phyloP scores from a whole-genome alignment of 176 grass and related monocot genomes.

The Guadua angustifolia region DNA sequence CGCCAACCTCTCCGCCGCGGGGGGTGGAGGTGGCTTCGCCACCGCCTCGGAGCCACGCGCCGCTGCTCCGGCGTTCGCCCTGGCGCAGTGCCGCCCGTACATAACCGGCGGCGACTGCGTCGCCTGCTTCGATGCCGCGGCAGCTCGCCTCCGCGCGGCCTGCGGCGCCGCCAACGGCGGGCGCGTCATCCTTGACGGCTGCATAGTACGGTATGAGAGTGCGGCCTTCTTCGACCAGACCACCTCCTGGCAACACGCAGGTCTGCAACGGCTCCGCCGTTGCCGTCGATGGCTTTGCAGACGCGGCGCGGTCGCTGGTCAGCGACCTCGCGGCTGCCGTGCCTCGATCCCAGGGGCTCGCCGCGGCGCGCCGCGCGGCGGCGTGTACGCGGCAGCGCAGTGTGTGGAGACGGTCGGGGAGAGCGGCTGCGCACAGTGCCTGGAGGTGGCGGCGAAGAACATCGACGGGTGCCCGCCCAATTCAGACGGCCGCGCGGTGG shows the following conservation, averaged over 20 bases:
- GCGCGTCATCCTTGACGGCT: slow-evolving; percentile 75
- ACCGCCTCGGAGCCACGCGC: slow-evolving; percentile 52
- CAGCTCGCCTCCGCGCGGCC: slow-evolving; percentile 36
- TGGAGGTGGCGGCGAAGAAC: no score
- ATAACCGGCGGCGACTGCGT: slow-evolving; percentile 56
- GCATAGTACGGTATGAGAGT: slow-evolving; percentile 77
- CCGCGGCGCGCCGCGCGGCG: slow-evolving; percentile 5
- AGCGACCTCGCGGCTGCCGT: no score
- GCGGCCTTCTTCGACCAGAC: slow-evolving; percentile 68
- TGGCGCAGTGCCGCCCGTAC: slow-evolving; percentile 80
- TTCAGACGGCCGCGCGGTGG: no score
- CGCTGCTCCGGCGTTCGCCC: slow-evolving; percentile 50
- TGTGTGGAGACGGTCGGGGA: no score
- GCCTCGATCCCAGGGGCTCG: no score
- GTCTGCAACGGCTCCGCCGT: no score
- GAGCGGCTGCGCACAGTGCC: no score
- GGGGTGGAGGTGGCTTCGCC: slow-evolving; percentile 49
- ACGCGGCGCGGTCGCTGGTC: no score
- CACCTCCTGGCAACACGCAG: slow-evolving; percentile 48
- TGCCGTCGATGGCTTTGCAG: no score
- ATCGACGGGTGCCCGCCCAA: no score
- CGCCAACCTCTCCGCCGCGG: slow-evolving; percentile 52
- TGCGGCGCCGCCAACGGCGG: slow-evolving; percentile 65
- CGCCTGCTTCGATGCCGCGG: slow-evolving; percentile 63
- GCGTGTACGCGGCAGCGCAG: no score